phyloP scores from a whole-genome alignment of 768 basidiomycete genomes.

The Pilatotrama ljubarskyi region DNA sequence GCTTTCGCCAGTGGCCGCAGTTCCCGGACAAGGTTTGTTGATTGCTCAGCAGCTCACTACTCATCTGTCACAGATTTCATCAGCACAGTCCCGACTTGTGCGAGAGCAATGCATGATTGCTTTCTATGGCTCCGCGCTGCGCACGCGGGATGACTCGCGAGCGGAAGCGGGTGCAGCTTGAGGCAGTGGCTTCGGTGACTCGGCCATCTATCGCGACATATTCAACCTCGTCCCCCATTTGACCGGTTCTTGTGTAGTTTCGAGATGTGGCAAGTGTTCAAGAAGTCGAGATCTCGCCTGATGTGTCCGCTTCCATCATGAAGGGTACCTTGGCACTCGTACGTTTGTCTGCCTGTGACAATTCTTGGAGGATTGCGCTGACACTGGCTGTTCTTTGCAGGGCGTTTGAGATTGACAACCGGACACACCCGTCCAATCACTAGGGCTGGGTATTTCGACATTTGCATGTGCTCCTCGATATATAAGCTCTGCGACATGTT shows the following conservation, averaged over 20 bases:
- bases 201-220: slow-evolving; percentile 14
- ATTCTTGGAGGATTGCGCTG: slow-evolving; percentile 11
- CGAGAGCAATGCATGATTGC: slow-evolving; percentile 11
- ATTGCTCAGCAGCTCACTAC: slow-evolving; percentile 13
- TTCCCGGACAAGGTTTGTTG: slow-evolving; percentile 18
- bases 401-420: slow-evolving; percentile 22
- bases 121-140: neutral
- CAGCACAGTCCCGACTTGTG: slow-evolving; percentile 11
- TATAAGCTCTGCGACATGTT: slow-evolving; percentile 5
- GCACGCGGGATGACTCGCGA: slow-evolving; percentile 8
- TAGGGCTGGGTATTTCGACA: slow-evolving; percentile 16
- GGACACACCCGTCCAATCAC: slow-evolving; percentile 19
- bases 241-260: slow-evolving; percentile 8
- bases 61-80: slow-evolving; percentile 14
- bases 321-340: slow-evolving; percentile 2
- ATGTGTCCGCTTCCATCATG: slow-evolving; percentile 12
- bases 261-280: slow-evolving; percentile 3
- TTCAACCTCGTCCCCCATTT: slow-evolving; percentile 7
- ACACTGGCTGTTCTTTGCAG: slow-evolving; percentile 18
- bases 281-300: slow-evolving; percentile 14
- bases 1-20: slow-evolving; percentile 10
- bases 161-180: neutral
- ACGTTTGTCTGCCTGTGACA: slow-evolving; percentile 5
- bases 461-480: slow-evolving; percentile 17
- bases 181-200: slow-evolving; percentile 20